Evolutionary conservation across 2,329 filamentous ascomycete genomes (phyloP).

Genomic region (Colletotrichum sp.): DNA sequence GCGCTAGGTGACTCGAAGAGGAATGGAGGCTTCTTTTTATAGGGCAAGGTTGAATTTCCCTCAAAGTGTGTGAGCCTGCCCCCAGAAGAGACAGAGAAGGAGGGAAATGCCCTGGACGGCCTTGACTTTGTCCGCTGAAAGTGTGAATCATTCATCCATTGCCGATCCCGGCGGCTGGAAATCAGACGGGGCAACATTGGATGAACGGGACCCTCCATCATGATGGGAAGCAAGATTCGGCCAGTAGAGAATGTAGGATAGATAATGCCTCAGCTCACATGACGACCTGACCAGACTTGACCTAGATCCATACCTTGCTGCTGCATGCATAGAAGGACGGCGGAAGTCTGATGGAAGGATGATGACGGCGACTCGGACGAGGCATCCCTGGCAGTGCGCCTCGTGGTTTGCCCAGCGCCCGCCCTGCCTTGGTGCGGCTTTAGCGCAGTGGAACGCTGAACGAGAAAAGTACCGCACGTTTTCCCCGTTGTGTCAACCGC

Average conservation of each 20-base stretch:
- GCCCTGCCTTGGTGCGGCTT: neutral
- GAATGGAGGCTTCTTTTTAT: neutral
- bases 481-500: neutral
- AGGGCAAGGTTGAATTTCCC: neutral
- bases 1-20: neutral
- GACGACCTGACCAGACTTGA: neutral
- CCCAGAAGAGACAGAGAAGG: neutral
- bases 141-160: neutral
- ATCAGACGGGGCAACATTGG: neutral
- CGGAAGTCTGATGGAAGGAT: neutral
- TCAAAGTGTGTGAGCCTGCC: neutral
- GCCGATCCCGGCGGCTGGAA: neutral
- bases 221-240: neutral
- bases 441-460: neutral
- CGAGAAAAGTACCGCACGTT: neutral
- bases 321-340: neutral
- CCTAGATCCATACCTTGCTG: neutral
- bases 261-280: constrained; percentile 9
- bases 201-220: neutral
- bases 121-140: constrained; percentile 4
- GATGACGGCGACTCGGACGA: neutral
- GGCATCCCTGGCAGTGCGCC: constrained; percentile 10
- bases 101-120: neutral
- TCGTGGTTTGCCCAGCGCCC: constrained; percentile 10
- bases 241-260: neutral